Evolutionary conservation across 2,329 filamentous ascomycete species (phyloP).

Genomic region (Helotiales sp.): DNA sequence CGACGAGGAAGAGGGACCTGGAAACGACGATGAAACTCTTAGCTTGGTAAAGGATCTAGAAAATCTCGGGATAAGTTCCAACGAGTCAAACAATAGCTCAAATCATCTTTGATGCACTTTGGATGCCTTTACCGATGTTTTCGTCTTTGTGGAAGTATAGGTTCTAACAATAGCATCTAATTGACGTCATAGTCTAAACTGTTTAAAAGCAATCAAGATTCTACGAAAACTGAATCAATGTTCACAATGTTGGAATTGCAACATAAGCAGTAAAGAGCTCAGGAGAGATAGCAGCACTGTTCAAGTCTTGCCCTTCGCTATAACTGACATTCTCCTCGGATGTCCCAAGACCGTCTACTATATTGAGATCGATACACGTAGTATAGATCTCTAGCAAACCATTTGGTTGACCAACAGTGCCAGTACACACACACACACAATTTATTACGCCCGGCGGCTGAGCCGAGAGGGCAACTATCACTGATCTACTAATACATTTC

Average conservation of each 20-base stretch:
- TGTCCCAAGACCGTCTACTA: slow-evolving; percentile 13
- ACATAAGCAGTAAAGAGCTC: slow-evolving; percentile 5
- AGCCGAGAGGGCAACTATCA: slow-evolving; percentile 1
- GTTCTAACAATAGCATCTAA: too few relatives aligned
- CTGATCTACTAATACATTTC: slow-evolving; percentile 3
- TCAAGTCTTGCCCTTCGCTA: slow-evolving; percentile 1
- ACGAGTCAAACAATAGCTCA: not conserved
- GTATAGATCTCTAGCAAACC: slow-evolving; percentile 61
- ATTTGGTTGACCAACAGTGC: slow-evolving; percentile 25
- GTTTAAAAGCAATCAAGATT: too few relatives aligned
- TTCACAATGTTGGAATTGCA: slow-evolving; percentile 3
- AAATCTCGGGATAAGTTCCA: not conserved
- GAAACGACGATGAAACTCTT: not conserved
- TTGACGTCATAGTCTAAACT: too few relatives aligned
- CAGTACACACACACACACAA: slow-evolving; percentile 31
- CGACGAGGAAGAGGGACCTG: not conserved
- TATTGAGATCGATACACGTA: slow-evolving; percentile 58
- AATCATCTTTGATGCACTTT: too few relatives aligned
- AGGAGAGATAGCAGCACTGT: slow-evolving; percentile 7
- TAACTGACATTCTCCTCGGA: slow-evolving; percentile 1
- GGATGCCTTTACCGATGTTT: too few relatives aligned
- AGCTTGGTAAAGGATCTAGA: not conserved
- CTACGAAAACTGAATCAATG: not conserved
- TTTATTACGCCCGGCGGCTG: slow-evolving; percentile 1
- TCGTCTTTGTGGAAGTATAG: too few relatives aligned